phyloP scores from a whole-genome alignment of 495 filamentous ascomycete genomes.

The Aspergillus sparsus region DNA sequence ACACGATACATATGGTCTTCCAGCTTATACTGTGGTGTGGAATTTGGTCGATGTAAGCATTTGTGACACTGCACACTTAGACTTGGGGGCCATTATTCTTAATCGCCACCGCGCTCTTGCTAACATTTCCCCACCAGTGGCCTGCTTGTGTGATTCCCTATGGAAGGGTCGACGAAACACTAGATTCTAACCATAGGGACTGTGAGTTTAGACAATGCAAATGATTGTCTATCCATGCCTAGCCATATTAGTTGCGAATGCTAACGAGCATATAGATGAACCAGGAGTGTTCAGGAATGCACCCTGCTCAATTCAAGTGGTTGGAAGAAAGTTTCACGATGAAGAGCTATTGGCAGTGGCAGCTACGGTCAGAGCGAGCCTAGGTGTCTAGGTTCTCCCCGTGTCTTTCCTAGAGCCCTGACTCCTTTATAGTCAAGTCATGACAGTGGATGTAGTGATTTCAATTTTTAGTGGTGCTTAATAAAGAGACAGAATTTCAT shows the following conservation, averaged over 20 bases:
- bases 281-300: not conserved
- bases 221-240: not conserved
- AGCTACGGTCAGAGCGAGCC: not conserved
- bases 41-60: slow-evolving; percentile 54
- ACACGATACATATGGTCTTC: slow-evolving; percentile 53
- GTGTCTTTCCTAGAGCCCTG: no score
- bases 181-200: not conserved
- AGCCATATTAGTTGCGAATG: not conserved
- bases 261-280: not conserved
- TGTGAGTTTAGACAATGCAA: not conserved
- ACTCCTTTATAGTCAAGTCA: no score
- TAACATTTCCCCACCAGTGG: not conserved
- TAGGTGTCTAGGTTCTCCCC: not conserved
- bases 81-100: no score
- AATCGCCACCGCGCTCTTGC: no score
- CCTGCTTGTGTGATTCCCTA: not conserved
- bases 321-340: not conserved
- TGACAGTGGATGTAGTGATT: no score
- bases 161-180: not conserved
- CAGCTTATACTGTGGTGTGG: slow-evolving; percentile 49
- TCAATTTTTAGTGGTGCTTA: no score
- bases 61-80: not conserved
- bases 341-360: slow-evolving; percentile 1
- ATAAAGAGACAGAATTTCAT: no score
- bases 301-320: not conserved